These are phyloP conservation scores for Ammopiptanthus mongolicus DNA, from an alignment of 306 rosid species.

Conservation along the genomic window DNA sequence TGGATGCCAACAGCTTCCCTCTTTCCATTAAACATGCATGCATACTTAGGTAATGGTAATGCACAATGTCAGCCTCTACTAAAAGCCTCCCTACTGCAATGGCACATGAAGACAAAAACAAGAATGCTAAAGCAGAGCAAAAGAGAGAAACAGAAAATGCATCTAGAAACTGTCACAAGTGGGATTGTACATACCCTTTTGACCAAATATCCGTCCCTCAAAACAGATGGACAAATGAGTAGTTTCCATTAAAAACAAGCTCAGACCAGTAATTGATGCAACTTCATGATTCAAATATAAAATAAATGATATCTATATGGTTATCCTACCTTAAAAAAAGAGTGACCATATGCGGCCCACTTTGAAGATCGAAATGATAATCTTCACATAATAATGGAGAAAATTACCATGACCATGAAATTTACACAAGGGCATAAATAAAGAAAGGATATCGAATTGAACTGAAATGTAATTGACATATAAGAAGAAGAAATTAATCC, in stretches of 20 bases:
- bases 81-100: neutral
- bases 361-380: neutral
- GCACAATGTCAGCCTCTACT: neutral
- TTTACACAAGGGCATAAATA: neutral
- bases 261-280: neutral
- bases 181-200: neutral
- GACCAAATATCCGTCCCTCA: neutral
- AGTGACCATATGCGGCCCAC: neutral
- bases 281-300: conserved; percentile 1
- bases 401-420: neutral
- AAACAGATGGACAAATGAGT: neutral
- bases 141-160: neutral
- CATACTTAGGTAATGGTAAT: neutral
- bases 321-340: neutral
- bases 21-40: neutral
- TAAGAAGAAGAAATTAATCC: neutral
- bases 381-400: neutral
- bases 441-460: neutral
- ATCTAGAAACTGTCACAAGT: neutral
- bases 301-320: neutral
- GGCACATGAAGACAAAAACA: neutral
- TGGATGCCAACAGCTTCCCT: neutral
- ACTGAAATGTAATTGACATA: neutral
- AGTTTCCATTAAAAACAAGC: neutral
- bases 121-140: neutral